Percentiles rank a stretch among this genome's conserved stretches.
phyloP scores from a whole-genome alignment of 2,329 filamentous ascomycete species.

The Fusarium sp. region DNA sequence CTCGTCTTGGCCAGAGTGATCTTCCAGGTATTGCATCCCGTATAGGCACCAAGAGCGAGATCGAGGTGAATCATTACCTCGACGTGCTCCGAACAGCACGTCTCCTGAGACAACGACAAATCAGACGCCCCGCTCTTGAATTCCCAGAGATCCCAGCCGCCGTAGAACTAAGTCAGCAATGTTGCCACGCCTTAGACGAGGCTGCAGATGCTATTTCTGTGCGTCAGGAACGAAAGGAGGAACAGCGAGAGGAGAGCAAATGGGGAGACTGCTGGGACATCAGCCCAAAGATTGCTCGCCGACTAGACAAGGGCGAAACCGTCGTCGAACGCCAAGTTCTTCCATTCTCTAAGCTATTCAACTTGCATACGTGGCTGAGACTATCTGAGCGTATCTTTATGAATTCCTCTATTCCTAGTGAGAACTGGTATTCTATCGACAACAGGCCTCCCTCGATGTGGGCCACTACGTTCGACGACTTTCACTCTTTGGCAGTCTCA shows the following conservation, averaged over 20 bases:
- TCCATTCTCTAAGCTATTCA: constrained; percentile 65
- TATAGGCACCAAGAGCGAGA: constrained; percentile 74
- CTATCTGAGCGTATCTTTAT: constrained; percentile 77
- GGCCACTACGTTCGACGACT: constrained; percentile 77
- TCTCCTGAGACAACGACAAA: constrained; percentile 50
- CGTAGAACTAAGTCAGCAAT: constrained; percentile 72
- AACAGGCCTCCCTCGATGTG: constrained; percentile 74
- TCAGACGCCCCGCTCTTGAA: constrained; percentile 46
- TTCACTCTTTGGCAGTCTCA: constrained; percentile 72
- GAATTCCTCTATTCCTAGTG: constrained; percentile 68
- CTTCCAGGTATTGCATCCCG: constrained; percentile 67
- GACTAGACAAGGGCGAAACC: constrained; percentile 39
- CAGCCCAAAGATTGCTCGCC: constrained; percentile 49
- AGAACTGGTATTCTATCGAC: constrained; percentile 72
- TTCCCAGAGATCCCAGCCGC: constrained; percentile 74
- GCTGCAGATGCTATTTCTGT: constrained; percentile 72
- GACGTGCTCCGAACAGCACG: constrained; percentile 63
- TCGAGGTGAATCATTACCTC: constrained; percentile 78
- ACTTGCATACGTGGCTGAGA: constrained; percentile 65
- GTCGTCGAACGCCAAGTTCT: constrained; percentile 42
- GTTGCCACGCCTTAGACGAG: constrained; percentile 70
- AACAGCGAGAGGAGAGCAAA: constrained; percentile 63
- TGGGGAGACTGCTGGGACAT: constrained; percentile 76
- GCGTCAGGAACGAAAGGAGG: constrained; percentile 70
- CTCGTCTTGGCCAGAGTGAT: constrained; percentile 69